phyloP scores from a whole-genome alignment of 2,329 filamentous ascomycete species.

The Arthrobotrys conoides region DNA sequence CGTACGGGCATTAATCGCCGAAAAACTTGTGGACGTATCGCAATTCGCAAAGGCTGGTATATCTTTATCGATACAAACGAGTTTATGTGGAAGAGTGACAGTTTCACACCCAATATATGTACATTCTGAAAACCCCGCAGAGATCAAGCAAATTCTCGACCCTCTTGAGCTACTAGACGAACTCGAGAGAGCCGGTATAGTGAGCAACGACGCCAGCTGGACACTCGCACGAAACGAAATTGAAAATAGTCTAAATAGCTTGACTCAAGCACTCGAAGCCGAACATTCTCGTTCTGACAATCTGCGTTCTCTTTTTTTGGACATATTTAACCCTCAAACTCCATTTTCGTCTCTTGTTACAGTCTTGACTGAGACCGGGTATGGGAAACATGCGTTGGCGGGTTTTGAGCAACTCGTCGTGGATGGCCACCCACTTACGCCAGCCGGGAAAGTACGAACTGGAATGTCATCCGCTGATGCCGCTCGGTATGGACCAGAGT shows the following conservation, averaged over 20 bases:
- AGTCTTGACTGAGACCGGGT: slow-evolving; percentile 15
- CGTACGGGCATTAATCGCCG: slow-evolving; percentile 32
- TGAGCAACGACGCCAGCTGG: slow-evolving; percentile 24
- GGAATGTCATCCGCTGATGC: slow-evolving; percentile 38
- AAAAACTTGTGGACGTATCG: slow-evolving; percentile 28
- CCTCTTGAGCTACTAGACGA: slow-evolving; percentile 35
- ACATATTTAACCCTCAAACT: not conserved
- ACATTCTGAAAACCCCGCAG: not conserved
- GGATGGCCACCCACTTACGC: slow-evolving; percentile 43
- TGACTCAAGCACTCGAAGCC: slow-evolving; percentile 18
- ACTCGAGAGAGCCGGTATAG: slow-evolving; percentile 13
- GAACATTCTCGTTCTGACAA: slow-evolving; percentile 19
- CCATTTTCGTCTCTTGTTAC: slow-evolving; percentile 41
- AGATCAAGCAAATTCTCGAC: slow-evolving; percentile 12
- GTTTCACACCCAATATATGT: slow-evolving; percentile 19
- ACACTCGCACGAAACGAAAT: slow-evolving; percentile 23
- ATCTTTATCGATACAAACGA: not conserved
- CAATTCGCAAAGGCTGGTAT: slow-evolving; percentile 18
- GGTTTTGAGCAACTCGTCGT: slow-evolving; percentile 44
- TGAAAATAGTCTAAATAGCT: slow-evolving; percentile 27
- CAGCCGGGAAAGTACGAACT: slow-evolving; percentile 26
- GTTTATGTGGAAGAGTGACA: slow-evolving; percentile 20
- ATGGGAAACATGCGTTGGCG: slow-evolving; percentile 41
- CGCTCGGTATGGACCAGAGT: slow-evolving; percentile 33
- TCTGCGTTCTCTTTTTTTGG: not conserved